A percentile compares a stretch with the other conserved stretches of the same genome.
Evolutionary conservation across 768 basidiomycete species (phyloP).

Genomic region (Mycena filopes): DNA sequence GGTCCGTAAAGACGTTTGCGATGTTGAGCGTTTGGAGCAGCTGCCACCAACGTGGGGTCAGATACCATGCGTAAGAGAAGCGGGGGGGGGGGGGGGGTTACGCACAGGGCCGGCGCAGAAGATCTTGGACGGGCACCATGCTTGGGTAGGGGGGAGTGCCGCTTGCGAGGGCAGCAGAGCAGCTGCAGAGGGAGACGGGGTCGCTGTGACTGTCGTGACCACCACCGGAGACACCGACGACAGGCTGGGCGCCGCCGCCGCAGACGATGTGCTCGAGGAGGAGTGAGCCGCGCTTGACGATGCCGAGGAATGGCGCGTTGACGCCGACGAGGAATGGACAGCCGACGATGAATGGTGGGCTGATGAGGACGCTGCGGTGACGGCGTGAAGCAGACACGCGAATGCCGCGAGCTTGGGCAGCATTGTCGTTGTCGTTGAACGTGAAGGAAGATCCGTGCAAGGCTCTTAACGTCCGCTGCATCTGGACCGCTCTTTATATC

Average conservation of each 20-base stretch:
- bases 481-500: slow-evolving; percentile 5
- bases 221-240: slow-evolving; percentile 20
- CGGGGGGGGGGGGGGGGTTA: slow-evolving; percentile 27
- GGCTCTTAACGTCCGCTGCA: slow-evolving; percentile 14
- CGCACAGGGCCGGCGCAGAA: slow-evolving; percentile 84
- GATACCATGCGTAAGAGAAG: slow-evolving; percentile 13
- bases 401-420: slow-evolving; percentile 10
- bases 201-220: slow-evolving; percentile 24
- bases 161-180: slow-evolving; percentile 28
- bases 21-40: slow-evolving; percentile 88
- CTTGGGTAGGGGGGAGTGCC: slow-evolving; percentile 19
- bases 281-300: no score
- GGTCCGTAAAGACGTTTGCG: slow-evolving; percentile 78
- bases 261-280: neutral
- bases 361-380: slow-evolving; percentile 9
- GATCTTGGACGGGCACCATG: slow-evolving; percentile 62
- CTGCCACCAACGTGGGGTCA: slow-evolving; percentile 48
- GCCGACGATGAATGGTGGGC: neutral
- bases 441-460: slow-evolving; percentile 6
- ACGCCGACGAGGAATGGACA: slow-evolving; percentile 6
- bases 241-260: neutral
- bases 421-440: slow-evolving; percentile 17
- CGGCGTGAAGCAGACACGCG: slow-evolving; percentile 13
- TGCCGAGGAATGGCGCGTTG: neutral
- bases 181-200: slow-evolving; percentile 20